These are phyloP conservation scores for Microcyclospora tardicrescens DNA, from an alignment of 2,329 filamentous ascomycete species.

Conservation along the genomic window DNA sequence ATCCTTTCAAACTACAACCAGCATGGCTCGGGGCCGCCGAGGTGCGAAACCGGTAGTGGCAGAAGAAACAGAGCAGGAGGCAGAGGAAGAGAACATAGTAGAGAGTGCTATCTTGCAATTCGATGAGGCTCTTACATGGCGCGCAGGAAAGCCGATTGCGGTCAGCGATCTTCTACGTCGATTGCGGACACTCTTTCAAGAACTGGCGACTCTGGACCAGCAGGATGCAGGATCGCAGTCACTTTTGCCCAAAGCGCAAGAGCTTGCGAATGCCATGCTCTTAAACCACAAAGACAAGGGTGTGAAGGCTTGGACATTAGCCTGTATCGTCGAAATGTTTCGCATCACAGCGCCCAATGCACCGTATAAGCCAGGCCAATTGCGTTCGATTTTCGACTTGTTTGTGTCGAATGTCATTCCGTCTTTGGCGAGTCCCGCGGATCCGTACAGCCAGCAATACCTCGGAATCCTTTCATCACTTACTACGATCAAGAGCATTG, in stretches of 20 bases:
- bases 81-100: slow-evolving; percentile 7
- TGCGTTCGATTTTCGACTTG: slow-evolving; percentile 92
- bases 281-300: slow-evolving; percentile 86
- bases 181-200: slow-evolving; percentile 66
- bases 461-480: slow-evolving; percentile 82
- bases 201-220: slow-evolving; percentile 77
- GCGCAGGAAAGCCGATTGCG: slow-evolving; percentile 76
- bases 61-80: slow-evolving; percentile 6
- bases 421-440: slow-evolving; percentile 69
- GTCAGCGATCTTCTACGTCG: slow-evolving; percentile 70
- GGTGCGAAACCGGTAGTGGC: too few species aligned
- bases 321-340: slow-evolving; percentile 86
- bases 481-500: slow-evolving; percentile 84
- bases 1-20: too few species aligned
- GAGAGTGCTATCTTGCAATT: slow-evolving; percentile 48
- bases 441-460: slow-evolving; percentile 87
- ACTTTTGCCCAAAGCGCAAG: slow-evolving; percentile 70
- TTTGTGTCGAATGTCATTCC: slow-evolving; percentile 76
- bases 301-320: slow-evolving; percentile 76
- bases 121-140: slow-evolving; percentile 79
- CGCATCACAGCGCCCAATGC: slow-evolving; percentile 88
- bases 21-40: too few species aligned
- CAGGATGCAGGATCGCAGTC: slow-evolving; percentile 73
- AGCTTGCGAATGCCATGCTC: slow-evolving; percentile 69
- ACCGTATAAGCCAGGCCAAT: slow-evolving; percentile 76